These are phyloP conservation scores for Eucommia ulmoides DNA, from an alignment of 257 asterid genomes.

Conservation along the genomic window DNA sequence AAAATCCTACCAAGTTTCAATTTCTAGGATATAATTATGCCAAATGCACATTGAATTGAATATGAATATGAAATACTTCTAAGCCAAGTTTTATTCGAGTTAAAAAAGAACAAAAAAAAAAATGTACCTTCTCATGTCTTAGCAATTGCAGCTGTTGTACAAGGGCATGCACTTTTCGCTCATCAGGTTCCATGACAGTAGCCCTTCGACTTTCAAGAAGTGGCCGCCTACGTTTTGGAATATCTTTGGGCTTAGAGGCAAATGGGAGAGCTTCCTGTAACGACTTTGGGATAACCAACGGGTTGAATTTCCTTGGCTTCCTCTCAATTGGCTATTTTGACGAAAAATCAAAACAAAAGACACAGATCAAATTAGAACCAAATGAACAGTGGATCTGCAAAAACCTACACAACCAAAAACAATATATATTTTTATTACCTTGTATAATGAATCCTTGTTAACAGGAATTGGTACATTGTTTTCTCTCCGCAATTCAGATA, in stretches of 20 bases:
- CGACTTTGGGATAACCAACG: slow-evolving; percentile 65
- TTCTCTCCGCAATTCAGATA: slow-evolving; percentile 76
- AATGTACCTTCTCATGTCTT: slow-evolving; percentile 47
- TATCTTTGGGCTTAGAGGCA: slow-evolving; percentile 65
- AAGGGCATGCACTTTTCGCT: slow-evolving; percentile 49
- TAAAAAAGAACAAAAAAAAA: neutral
- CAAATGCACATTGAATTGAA: neutral
- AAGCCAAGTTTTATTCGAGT: neutral
- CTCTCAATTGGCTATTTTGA: slow-evolving; percentile 66
- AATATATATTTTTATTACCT: no score
- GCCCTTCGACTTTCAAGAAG: slow-evolving; percentile 50
- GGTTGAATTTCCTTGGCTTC: slow-evolving; percentile 72
- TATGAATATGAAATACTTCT: neutral
- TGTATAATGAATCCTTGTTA: slow-evolving; percentile 81
- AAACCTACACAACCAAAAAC: no score
- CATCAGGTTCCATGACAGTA: slow-evolving; percentile 77
- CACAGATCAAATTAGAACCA: slow-evolving; percentile 1
- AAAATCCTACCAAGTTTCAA: neutral
- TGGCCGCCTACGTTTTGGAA: slow-evolving; percentile 30
- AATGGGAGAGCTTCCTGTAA: slow-evolving; percentile 69
- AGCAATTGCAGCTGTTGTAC: slow-evolving; percentile 66
- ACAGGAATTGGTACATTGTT: slow-evolving; percentile 57
- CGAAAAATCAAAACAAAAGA: slow-evolving; percentile 3
- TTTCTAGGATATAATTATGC: neutral
- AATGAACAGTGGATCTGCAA: neutral